phyloP scores from a whole-genome alignment of 2,329 filamentous ascomycete species.

The Fusarium sp. region DNA sequence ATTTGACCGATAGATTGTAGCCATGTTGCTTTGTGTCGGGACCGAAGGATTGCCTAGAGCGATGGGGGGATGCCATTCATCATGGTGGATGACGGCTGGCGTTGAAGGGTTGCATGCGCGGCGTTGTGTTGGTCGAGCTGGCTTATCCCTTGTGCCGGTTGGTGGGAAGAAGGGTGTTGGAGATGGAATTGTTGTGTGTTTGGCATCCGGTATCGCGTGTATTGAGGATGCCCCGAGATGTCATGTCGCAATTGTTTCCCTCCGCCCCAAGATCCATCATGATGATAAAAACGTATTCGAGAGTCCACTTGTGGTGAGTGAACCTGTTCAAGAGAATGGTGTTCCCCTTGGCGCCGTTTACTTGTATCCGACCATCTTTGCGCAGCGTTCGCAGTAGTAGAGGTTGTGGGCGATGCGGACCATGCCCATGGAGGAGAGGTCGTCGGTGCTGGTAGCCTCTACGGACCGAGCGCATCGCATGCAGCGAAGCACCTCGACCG shows the following conservation, averaged over 20 bases:
- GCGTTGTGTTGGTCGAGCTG: conserved; percentile 18
- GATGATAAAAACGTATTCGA: background rate
- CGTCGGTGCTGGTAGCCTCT: conserved; percentile 71
- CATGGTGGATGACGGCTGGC: conserved; percentile 8
- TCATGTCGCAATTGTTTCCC: conserved; percentile 21
- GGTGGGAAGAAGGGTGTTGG: conserved; percentile 12
- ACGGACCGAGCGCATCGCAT: conserved; percentile 71
- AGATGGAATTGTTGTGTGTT: conserved; percentile 15
- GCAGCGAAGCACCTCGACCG: conserved; percentile 72
- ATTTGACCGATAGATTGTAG: background rate
- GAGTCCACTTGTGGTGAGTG: background rate
- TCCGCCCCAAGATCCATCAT: conserved; percentile 8
- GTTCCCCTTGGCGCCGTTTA: conserved; percentile 48
- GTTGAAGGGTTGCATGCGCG: conserved; percentile 17
- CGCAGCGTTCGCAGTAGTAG: conserved; percentile 75
- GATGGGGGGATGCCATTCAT: background rate
- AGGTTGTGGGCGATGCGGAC: conserved; percentile 73
- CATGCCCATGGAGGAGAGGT: conserved; percentile 70
- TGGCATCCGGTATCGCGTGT: conserved; percentile 28
- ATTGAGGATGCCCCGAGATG: conserved; percentile 5
- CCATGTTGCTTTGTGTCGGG: conserved; percentile 10
- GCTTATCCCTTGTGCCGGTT: conserved; percentile 24
- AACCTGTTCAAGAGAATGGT: conserved; percentile 7
- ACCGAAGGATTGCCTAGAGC: background rate
- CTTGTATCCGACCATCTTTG: conserved; percentile 73